Evolutionary conservation across 169 alveolate genomes (phyloP), one percentile per base, ranked within the genome.

Genomic region (Plasmodium blacklocki): DNA sequence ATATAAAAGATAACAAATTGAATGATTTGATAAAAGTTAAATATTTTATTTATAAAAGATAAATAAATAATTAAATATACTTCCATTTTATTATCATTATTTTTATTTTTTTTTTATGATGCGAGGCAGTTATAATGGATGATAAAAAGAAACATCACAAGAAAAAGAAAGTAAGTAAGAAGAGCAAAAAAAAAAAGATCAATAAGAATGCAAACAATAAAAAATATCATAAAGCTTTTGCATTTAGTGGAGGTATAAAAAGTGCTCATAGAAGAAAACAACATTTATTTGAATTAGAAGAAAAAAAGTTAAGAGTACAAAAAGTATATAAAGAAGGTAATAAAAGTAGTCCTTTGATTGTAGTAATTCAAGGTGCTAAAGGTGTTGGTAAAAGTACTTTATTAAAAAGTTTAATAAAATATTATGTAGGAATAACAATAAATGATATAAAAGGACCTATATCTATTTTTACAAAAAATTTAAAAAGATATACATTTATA

Each of bases 301-400:
- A 97, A 47, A 95, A 95, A 67, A 94, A 95, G 45, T 94, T 95
- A 71, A 93, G 95, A 60, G 96, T 89, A 12, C 97, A 94, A 6
- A 93, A 94, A 52, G 74, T 95, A 23, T 95, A 94, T 80, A 96
- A 97, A 86, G 94, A 92, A n/a, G 96, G 98, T 4, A 96, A 94
- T 67, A 95, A 93, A 45, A 96, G 96, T 11, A 97, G 98, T 32
- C 98, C 98, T 2, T 74, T 94, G 26, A 92, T 92, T 93, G 99
- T 92, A 49, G 99, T 96, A 21, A 98, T 98, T 29, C 98, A 98
- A 88, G 99, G 99, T 8, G 98, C 99, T 0, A 83, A 95, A 56
- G 97, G 97, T 75, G 95, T 91, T 76, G 99, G 99, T 2, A 99
- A 99, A 94, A 94, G 99, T 19, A 98, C 99, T 15, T 92, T 99